Evolutionary conservation across 2,329 filamentous ascomycete species (phyloP), one percentile per base, ranked within the genome.

Genomic region (Phoma sp.): DNA sequence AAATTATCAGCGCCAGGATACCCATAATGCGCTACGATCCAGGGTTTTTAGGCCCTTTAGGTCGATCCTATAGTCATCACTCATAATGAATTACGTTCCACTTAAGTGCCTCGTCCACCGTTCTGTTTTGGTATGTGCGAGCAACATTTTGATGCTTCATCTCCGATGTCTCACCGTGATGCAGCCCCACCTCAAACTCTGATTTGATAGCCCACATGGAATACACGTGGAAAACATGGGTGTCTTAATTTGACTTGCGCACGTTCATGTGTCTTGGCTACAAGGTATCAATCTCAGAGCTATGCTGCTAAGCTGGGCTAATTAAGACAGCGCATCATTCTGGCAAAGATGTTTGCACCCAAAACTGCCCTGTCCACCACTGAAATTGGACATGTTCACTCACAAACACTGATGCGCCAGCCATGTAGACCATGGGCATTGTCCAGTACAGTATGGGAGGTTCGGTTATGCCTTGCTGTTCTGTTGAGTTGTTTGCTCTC

Each of bases 111-210:
- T n/a, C n/a, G n/a, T n/a, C n/a, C n/a, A n/a, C 25, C 6, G 29
- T 11, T 20, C 18, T 18, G n/a, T 29, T 9, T 20, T n/a, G n/a
- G 4, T 12, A 15, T 29, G 23, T 9, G 33, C 42, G 20, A 12
- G 23, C 20, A 37, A 21, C 33, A 12, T 20, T 4, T 23, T 9
- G 11, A 25, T 17, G 5, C 6, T 18, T 26, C 20, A 26, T 29
- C 23, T 43, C 14, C 26, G 32, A 7, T 49, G 45, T 54, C 51
- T 40, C 23, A 49, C 11, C 12, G 17, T 33, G 38, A 30, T 5
- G 21, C 51, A 38, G 38, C 30, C 34, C 46, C 20, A 26, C 2
- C 28, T 29, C 33, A 20, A 21, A 21, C 34, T 40, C 34, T 34
- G 21, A 34, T 18, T 7, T 14, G 25, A 25, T 18, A 6, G 7